Evolutionary conservation across 1,139 yeast species (phyloP).

Genomic region (Lodderomyces orthopsilosis): DNA sequence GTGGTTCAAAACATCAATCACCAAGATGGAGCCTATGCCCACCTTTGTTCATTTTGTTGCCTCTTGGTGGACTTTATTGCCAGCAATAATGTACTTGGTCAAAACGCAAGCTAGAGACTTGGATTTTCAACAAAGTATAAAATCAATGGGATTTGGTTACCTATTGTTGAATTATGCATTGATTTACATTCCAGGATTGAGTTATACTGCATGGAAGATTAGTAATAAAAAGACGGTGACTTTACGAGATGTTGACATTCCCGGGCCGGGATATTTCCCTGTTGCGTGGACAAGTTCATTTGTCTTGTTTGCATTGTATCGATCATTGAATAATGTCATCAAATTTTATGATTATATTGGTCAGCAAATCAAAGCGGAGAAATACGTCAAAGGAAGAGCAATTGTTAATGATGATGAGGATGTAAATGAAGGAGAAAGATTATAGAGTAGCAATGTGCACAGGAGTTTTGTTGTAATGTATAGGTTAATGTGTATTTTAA

Average conservation of each 20-base stretch:
- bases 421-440: neutral
- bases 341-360: constrained; percentile 24
- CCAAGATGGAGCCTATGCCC: constrained; percentile 6
- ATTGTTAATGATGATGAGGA: constrained; percentile 48
- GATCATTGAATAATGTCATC: constrained; percentile 11
- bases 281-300: constrained; percentile 9
- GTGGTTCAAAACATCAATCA: constrained; percentile 4
- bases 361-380: constrained; percentile 55
- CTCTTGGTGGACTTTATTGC: constrained; percentile 24
- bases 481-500: neutral
- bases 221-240: neutral
- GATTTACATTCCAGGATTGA: constrained; percentile 18
- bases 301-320: constrained; percentile 15
- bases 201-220: neutral
- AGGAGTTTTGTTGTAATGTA: neutral
- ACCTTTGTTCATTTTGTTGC: constrained; percentile 21
- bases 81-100: constrained; percentile 10
- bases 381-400: constrained; percentile 60
- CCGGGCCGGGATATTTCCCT: neutral
- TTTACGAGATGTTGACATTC: neutral
- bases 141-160: neutral
- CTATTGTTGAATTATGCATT: constrained; percentile 13
- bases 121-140: neutral
- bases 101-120: neutral
- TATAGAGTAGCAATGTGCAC: neutral